Base-by-base conservation (phyloP, 2,329 filamentous ascomycete species). In the Ceratocystis eucalypticola region DNA sequence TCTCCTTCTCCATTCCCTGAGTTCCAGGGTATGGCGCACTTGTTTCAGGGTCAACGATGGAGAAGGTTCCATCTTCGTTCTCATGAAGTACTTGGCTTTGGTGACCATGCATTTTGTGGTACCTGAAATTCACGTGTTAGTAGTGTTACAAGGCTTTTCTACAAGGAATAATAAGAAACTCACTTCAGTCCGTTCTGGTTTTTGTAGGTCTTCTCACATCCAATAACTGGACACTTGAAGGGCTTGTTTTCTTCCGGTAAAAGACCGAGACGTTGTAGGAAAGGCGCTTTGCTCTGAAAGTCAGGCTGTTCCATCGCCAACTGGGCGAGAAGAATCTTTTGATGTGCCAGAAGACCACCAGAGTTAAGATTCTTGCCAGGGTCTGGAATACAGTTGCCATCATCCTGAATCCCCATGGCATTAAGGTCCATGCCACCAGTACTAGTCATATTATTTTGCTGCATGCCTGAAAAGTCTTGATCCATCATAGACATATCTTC, bases 1-100 rank as follows among this genome's bases (percentile, higher is more conserved):
- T 99, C 79, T 97, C 93, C 76, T 97, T 99, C 78, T 99, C 94
- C 94, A 99, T 99, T n/a, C 94, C 94, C 45, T 96, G 80, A 0
- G 94, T 97, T 41, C 94, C 94, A 0, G 94, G 94, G 70, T 97
- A 99, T 0, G 94, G 94, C 1, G 91, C 84, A 33, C 89, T 94
- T 0, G 94, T 97, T 73, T 96, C 89, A 0, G 94, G 94, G 72
- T 99, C 96, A 64, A 99, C 93, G 70, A 99, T 99, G 0, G 93
- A 97, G 74, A 96, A 97, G 1, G 94, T 96, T 64, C 94, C 94
- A 73, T 99, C 94, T 17, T 89, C 88, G 72, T 99, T 99, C 75
- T 96, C 92, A 73, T 96, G 92, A 68, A 99, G 82, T 75, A 96
- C 91, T 75, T 99, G 94, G 69, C 93, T 97, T 73, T 95, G 91